Evolutionary conservation across 305 asterid genomes (phyloP).

Genomic region (Rubia balearica): DNA sequence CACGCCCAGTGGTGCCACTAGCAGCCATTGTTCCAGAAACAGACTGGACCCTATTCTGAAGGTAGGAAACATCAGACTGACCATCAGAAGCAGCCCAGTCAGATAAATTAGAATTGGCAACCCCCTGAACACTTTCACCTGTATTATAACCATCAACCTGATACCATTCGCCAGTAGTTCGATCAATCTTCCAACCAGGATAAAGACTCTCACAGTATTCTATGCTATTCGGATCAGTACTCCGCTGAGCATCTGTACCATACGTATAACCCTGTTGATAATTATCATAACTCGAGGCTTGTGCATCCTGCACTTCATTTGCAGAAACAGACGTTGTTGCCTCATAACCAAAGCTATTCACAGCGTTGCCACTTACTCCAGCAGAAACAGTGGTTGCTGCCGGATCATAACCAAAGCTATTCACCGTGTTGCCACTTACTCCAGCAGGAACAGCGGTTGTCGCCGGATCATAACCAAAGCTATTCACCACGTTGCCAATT

Average conservation of each 20-base stretch:
- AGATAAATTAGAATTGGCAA: slow-evolving; percentile 26
- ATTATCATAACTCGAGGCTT: slow-evolving; percentile 26
- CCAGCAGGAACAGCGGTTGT: too few species aligned
- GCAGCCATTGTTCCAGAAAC: slow-evolving; percentile 46
- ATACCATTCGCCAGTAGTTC: slow-evolving; percentile 75
- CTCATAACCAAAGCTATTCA: slow-evolving; percentile 23
- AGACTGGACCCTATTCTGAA: slow-evolving; percentile 61
- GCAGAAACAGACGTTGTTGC: slow-evolving; percentile 25
- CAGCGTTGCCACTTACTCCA: slow-evolving; percentile 23
- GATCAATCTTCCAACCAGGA: slow-evolving; percentile 89
- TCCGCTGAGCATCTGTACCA: slow-evolving; percentile 43
- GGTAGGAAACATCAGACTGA: slow-evolving; percentile 50
- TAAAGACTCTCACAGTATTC: slow-evolving; percentile 76
- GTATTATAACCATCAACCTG: slow-evolving; percentile 54
- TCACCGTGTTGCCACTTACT: slow-evolving; percentile 25
- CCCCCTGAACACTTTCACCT: slow-evolving; percentile 34
- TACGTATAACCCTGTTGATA: slow-evolving; percentile 33
- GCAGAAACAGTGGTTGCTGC: neutral
- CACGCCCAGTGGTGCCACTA: slow-evolving; percentile 44
- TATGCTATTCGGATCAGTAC: slow-evolving; percentile 39
- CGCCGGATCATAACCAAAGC: too few species aligned
- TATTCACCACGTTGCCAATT: slow-evolving; percentile 28
- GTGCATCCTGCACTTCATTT: slow-evolving; percentile 35
- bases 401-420: slow-evolving; percentile 1
- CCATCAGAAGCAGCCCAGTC: slow-evolving; percentile 43